phyloP scores from a whole-genome alignment of 108 stramenopile genomes.

The Nitzschia inconspicua region DNA sequence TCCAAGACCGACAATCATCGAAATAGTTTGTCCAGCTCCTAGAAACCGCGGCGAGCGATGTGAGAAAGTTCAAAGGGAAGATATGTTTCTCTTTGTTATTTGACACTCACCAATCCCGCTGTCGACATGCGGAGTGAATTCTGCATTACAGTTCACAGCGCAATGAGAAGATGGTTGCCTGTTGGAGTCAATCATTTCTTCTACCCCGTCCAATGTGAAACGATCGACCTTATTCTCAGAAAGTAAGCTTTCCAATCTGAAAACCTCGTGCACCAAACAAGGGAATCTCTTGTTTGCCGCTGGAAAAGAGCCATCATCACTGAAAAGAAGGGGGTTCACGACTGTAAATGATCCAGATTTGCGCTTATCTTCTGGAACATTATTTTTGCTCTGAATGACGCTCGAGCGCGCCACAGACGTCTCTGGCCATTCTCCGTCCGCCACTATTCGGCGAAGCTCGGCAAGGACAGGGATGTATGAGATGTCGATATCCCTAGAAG shows the following conservation, averaged over 20 bases:
- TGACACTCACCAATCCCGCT: no score
- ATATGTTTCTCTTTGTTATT: no score
- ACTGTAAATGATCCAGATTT: constrained; percentile 63
- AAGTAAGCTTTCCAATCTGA: constrained; percentile 52
- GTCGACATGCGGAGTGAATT: constrained; percentile 91
- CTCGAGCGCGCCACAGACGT: constrained; percentile 62
- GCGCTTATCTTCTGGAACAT: constrained; percentile 6
- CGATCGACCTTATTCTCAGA: background rate
- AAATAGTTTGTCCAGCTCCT: constrained; percentile 76
- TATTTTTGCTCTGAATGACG: constrained; percentile 37
- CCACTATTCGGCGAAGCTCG: constrained; percentile 38
- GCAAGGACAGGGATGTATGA: constrained; percentile 8
- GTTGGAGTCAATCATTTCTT: background rate
- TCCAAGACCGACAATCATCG: constrained; percentile 90
- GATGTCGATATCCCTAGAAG: no score
- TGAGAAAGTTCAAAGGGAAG: no score
- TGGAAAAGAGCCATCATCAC: constrained; percentile 18
- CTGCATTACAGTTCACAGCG: constrained; percentile 88
- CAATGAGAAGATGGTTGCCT: constrained; percentile 76
- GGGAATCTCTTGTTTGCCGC: constrained; percentile 75
- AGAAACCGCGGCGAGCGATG: no score
- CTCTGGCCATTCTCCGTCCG: constrained; percentile 52
- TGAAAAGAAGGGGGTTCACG: constrained; percentile 30
- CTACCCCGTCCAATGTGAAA: background rate
- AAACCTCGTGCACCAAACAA: constrained; percentile 69